A percentile compares a stretch with the other conserved stretches of the same genome.
These are phyloP conservation scores for Galium porrigens DNA, from an alignment of 305 asterid species.

Conservation along the genomic window DNA sequence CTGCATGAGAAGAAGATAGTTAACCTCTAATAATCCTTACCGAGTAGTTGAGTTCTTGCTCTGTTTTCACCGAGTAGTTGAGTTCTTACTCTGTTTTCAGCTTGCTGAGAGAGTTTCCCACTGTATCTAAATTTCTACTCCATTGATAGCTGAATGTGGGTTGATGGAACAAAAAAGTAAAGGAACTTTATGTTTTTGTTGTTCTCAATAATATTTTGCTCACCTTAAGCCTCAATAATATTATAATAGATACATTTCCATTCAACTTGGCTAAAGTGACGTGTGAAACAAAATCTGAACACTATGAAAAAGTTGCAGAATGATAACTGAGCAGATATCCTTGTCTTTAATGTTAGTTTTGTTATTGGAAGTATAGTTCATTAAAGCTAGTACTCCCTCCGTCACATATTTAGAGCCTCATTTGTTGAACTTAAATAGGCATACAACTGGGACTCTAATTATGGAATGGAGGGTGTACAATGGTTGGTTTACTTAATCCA, in stretches of 20 bases:
- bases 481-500: not conserved
- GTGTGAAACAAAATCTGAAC: not conserved
- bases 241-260: not conserved
- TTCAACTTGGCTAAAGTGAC: not conserved
- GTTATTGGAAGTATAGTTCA: too few relatives aligned
- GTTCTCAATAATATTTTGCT: not conserved
- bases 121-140: not conserved
- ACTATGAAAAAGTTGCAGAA: not conserved
- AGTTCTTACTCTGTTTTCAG: not conserved
- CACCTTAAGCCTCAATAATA: not conserved
- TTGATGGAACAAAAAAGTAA: not conserved
- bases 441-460: not conserved
- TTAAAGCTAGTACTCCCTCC: not conserved
- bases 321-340: not conserved
- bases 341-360: not conserved
- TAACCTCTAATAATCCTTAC: not conserved
- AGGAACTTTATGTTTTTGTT: not conserved
- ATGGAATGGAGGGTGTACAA: not conserved
- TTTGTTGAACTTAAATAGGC: not conserved
- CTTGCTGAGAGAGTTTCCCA: not conserved
- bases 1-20: not conserved
- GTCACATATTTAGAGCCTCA: not conserved
- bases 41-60: not conserved
- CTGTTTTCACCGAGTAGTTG: not conserved
- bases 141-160: not conserved